Percentiles rank a stretch among this genome's conserved stretches.
These are phyloP conservation scores for Zasmidium angulare DNA, from an alignment of 2,329 filamentous ascomycete species.

Conservation along the genomic window DNA sequence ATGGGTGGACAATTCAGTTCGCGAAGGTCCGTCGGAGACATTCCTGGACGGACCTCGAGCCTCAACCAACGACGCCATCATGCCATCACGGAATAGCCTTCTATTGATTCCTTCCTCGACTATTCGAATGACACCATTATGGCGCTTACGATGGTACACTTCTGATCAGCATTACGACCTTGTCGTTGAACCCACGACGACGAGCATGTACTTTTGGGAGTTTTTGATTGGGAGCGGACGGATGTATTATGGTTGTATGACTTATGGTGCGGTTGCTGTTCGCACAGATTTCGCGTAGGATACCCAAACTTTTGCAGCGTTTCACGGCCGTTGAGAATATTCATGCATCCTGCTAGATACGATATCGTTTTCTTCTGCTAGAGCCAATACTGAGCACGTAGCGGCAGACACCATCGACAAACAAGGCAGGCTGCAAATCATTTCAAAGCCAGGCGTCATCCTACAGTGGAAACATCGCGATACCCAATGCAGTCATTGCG, in stretches of 20 bases:
- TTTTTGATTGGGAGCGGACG: neutral
- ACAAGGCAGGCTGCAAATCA: neutral
- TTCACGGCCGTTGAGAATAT: neutral
- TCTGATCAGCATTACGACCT: neutral
- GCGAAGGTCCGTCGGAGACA: neutral
- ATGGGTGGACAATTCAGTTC: slow-evolving; percentile 1
- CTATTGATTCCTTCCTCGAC: neutral
- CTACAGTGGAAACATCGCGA: neutral
- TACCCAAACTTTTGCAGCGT: neutral
- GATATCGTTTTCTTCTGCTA: neutral
- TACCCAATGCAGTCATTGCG: neutral
- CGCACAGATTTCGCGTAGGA: neutral
- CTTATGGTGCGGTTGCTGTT: neutral
- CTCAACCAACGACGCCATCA: slow-evolving; percentile 20
- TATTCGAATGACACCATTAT: neutral
- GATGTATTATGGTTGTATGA: slow-evolving; percentile 1
- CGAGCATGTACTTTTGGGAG: neutral
- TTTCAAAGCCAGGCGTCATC: neutral
- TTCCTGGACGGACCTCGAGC: slow-evolving; percentile 8
- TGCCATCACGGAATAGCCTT: slow-evolving; percentile 20
- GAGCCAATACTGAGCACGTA: too few relatives aligned
- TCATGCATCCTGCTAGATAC: neutral
- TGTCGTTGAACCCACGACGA: neutral
- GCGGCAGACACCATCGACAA: too few relatives aligned
- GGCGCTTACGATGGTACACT: neutral